Conservation (phyloP, 805 yeast species). For the Starmerella powellii region DNA sequence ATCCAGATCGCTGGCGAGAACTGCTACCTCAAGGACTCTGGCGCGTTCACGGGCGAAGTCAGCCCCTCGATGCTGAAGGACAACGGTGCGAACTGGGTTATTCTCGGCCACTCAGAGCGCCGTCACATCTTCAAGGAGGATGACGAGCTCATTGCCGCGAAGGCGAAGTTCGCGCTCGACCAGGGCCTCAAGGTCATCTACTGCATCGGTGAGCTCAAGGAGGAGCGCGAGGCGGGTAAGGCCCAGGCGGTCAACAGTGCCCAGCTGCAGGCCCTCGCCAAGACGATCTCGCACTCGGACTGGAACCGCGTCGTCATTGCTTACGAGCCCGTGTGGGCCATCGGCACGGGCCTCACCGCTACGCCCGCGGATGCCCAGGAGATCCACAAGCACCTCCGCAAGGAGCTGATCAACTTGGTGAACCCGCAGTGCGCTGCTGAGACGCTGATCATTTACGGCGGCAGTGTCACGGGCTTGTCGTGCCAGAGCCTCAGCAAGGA, state of each 20-base stretch:
- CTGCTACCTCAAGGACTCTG: conserved; percentile 72
- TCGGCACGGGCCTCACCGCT: conserved; percentile 98
- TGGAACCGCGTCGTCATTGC: conserved; percentile 91
- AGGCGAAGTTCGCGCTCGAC: conserved; percentile 88
- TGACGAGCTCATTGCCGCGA: conserved; percentile 83
- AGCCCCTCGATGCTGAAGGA: conserved; percentile 82
- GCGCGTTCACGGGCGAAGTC: conserved; percentile 97
- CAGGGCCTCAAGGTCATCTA: conserved; percentile 80
- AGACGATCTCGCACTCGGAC: conserved; percentile 52
- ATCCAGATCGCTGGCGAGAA: conserved; percentile 86
- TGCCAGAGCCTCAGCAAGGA: conserved; percentile 82
- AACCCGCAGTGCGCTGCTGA: conserved; percentile 65
- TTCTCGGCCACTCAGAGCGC: conserved; percentile 98
- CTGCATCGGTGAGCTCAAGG: conserved; percentile 95
- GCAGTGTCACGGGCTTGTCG: conserved; percentile 93
- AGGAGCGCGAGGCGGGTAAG: conserved; percentile 80
- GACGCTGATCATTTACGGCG: conserved; percentile 93
- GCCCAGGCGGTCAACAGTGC: conserved; percentile 78
- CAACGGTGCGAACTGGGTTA: conserved; percentile 85
- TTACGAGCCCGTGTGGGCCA: conserved; percentile 99
- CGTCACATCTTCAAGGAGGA: conserved; percentile 84
- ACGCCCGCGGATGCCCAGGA: conserved; percentile 97
- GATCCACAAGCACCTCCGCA: conserved; percentile 82
- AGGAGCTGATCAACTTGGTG: conserved; percentile 61
- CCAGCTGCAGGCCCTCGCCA: conserved; percentile 82